Conservation (phyloP, 805 yeast genomes). For the Kurtzmaniella cleridarum region DNA sequence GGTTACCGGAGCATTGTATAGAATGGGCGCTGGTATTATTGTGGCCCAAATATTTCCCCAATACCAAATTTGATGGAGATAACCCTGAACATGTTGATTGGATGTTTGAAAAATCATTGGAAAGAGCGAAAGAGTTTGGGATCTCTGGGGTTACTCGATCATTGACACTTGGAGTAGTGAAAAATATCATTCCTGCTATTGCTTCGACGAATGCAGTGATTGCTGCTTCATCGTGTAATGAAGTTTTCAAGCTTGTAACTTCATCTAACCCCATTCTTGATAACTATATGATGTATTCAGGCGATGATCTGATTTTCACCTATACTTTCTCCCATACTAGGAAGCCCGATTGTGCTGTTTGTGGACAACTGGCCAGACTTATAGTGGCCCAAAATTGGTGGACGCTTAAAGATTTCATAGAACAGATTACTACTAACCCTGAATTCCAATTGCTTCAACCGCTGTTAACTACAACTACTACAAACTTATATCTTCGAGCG, state of each 20-base stretch:
- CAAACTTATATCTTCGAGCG: conserved; percentile 39
- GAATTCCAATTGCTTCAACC: conserved; percentile 36
- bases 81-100: conserved; percentile 57
- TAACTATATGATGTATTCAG: conserved; percentile 85
- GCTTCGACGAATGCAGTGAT: conserved; percentile 91
- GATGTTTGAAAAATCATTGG: conserved; percentile 50
- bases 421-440: conserved; percentile 26
- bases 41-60: conserved; percentile 56
- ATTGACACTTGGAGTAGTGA: conserved; percentile 80
- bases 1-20: conserved; percentile 89
- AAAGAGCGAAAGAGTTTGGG: conserved; percentile 58
- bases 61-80: conserved; percentile 60
- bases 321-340: conserved; percentile 64
- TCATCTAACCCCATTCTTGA: conserved; percentile 59
- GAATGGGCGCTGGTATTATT: conserved; percentile 80
- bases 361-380: conserved; percentile 45
- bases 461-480: conserved; percentile 37
- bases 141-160: conserved; percentile 73
- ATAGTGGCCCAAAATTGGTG: conserved; percentile 22
- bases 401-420: conserved; percentile 40
- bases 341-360: conserved; percentile 65
- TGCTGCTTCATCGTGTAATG: conserved; percentile 86
- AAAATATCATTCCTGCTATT: conserved; percentile 88
- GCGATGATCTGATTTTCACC: conserved; percentile 72
- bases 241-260: conserved; percentile 74